Base-by-base conservation (phyloP, 208 protist genomes). In the Angomonas deanei region DNA sequence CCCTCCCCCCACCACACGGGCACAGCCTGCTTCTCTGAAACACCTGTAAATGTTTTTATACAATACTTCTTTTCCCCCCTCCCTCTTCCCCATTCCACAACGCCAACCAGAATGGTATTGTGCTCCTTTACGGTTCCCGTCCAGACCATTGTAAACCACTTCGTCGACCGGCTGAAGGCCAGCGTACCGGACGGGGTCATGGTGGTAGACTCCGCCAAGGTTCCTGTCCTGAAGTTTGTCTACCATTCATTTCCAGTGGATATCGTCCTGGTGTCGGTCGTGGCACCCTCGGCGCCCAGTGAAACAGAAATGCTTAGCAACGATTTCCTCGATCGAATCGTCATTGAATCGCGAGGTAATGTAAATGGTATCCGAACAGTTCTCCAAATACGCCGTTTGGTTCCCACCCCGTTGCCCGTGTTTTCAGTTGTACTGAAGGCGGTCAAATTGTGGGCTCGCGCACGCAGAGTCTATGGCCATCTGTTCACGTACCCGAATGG, bases 401-500 rank as follows among this genome's bases (percentile, higher is more conserved):
- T 96, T 1, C 69, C 70, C 10, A 72, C 89, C 2, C 56, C 80
- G 1, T 59, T 75, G 28, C 65, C 76, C 26, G 64, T 69, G 13
- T 93, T 83, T 69, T 63, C 61, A 1, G 76, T 71, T 24, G 74
- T 78, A n/a, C 72, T 96, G 42, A 76, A 72, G 19, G 82, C 80
- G 2, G 80, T 96, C 0, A 96, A 96, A 72, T 55, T 67, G 30
- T 96, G 90, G 87, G 90, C 90, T 0, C 75, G 75, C 59, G 59
- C 58, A 48, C 88, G 97, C 54, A 74, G 79, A n/a, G 80, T 98
- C 3, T 99, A 99, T 77, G 88, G 93, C 28, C 99, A 98, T 76
- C 67, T 94, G 0, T 90, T 97, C 59, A 92, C 96, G 13, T 99
- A 92, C 66, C 89, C 98, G 8, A 98, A 97, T 62, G 98, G 98